Percentiles rank a stretch among this genome's conserved stretches.
phyloP scores from a whole-genome alignment of 345 rosid genomes.

The Syzygium grande region DNA sequence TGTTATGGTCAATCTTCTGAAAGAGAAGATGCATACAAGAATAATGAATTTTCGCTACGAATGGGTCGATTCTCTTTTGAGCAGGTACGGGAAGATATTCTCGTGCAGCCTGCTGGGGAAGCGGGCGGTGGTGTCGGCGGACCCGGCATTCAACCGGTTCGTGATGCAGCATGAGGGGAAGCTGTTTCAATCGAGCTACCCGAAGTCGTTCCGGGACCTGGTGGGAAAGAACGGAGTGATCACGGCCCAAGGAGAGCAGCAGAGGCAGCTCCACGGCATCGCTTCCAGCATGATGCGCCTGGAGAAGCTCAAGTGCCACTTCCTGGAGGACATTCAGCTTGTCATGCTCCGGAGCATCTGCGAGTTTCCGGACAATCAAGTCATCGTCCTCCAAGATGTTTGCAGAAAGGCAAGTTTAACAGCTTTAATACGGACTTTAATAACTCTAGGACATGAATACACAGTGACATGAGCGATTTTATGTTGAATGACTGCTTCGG shows the following conservation, averaged over 20 bases:
- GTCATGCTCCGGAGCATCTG: conserved; percentile 43
- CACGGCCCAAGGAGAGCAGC: conserved; percentile 72
- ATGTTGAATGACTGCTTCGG: not conserved
- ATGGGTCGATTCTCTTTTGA: not conserved
- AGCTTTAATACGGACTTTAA: not conserved
- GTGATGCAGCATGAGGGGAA: conserved; percentile 80
- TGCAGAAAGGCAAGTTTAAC: conserved; percentile 64
- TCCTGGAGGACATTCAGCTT: conserved; percentile 48
- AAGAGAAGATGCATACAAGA: not conserved
- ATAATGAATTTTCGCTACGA: not conserved
- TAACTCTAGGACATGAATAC: not conserved
- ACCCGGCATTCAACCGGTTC: conserved; percentile 57
- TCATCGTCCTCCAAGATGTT: conserved; percentile 62
- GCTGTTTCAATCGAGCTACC: conserved; percentile 77
- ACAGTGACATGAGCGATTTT: not conserved
- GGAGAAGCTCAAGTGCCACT: conserved; percentile 62
- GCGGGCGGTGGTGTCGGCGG: conserved; percentile 70
- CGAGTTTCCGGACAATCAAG: conserved; percentile 32
- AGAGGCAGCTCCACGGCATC: conserved; percentile 65
- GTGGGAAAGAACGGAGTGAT: conserved; percentile 83
- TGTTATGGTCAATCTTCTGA: not conserved
- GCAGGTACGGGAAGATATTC: conserved; percentile 71
- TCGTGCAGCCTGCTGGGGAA: conserved; percentile 72
- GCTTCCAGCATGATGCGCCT: conserved; percentile 76
- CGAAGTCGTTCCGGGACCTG: conserved; percentile 76